Evolutionary conservation across 805 yeast genomes (phyloP).

Genomic region (Kluyveromyces starmeri): DNA sequence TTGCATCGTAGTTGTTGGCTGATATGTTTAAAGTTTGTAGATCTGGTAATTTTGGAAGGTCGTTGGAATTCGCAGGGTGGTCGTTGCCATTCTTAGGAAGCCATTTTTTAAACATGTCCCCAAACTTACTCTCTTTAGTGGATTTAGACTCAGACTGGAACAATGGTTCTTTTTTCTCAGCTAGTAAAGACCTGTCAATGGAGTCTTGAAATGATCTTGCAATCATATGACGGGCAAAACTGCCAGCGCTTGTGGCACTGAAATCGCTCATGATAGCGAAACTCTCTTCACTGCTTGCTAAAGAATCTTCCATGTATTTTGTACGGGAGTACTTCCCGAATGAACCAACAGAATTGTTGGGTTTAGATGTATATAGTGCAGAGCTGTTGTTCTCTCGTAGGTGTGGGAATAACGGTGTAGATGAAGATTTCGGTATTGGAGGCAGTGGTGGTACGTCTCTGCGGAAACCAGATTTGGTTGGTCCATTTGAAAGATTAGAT

Average conservation of each 20-base stretch:
- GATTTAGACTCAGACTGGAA: constrained; percentile 8
- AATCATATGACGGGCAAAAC: constrained; percentile 64
- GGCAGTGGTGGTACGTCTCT: constrained; percentile 3
- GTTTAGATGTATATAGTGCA: not conserved
- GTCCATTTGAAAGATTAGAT: constrained; percentile 2
- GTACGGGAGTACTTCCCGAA: constrained; percentile 30
- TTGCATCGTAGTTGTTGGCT: constrained; percentile 31
- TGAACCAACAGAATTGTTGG: not conserved
- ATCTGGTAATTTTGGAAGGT: constrained; percentile 26
- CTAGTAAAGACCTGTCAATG: constrained; percentile 18
- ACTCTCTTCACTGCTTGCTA: constrained; percentile 31
- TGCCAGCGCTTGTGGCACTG: constrained; percentile 87
- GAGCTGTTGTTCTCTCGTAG: not conserved
- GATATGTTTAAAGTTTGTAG: constrained; percentile 17
- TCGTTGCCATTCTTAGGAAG: constrained; percentile 19
- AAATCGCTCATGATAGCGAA: constrained; percentile 48
- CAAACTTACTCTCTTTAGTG: constrained; percentile 14
- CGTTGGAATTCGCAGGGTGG: constrained; percentile 13
- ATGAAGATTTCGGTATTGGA: constrained; percentile 4
- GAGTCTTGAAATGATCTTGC: constrained; percentile 33
- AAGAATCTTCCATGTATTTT: constrained; percentile 43
- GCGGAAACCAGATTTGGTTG: not conserved
- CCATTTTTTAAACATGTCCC: constrained; percentile 28
- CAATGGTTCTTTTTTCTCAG: constrained; percentile 7
- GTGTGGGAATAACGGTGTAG: constrained; percentile 1